These are phyloP conservation scores for Saccharomyces hybrid DNA, from an alignment of 1,139 yeast species.

Conservation along the genomic window DNA sequence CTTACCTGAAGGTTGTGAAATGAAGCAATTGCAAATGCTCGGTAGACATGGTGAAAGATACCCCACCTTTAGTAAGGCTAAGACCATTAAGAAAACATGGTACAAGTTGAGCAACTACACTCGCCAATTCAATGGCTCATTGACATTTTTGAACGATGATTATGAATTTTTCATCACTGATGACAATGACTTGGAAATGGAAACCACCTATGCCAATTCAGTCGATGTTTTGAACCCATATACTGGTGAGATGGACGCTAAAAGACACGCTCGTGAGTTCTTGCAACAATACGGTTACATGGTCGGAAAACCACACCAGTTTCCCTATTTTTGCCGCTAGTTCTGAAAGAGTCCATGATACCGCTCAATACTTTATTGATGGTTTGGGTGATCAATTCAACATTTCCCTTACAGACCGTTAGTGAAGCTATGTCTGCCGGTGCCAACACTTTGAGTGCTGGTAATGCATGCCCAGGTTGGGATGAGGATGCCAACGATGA, in stretches of 20 bases:
- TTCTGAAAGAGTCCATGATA: slow-evolving; percentile 22
- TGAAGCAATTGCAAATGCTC: slow-evolving; percentile 57
- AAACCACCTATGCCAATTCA: slow-evolving; percentile 15
- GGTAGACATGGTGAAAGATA: slow-evolving; percentile 71
- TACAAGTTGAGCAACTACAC: slow-evolving; percentile 27
- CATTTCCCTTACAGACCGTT: slow-evolving; percentile 7
- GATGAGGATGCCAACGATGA: slow-evolving; percentile 20
- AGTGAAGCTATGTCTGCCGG: slow-evolving; percentile 34
- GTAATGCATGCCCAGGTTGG: slow-evolving; percentile 30
- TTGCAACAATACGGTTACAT: slow-evolving; percentile 13
- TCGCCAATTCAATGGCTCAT: slow-evolving; percentile 28
- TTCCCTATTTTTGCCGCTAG: slow-evolving; percentile 18
- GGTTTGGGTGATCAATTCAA: slow-evolving; percentile 12
- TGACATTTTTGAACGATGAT: slow-evolving; percentile 33
- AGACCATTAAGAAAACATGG: slow-evolving; percentile 11
- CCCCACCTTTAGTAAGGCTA: slow-evolving; percentile 40
- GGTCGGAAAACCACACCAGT: slow-evolving; percentile 9
- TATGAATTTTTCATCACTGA: slow-evolving; percentile 32
- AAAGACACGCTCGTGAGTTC: slow-evolving; percentile 19
- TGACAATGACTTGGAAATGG: slow-evolving; percentile 23
- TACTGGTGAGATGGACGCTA: slow-evolving; percentile 19
- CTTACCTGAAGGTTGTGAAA: slow-evolving; percentile 37
- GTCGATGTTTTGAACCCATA: slow-evolving; percentile 16
- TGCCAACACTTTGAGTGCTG: slow-evolving; percentile 37
- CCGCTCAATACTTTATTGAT: slow-evolving; percentile 14